Conservation (phyloP, 2,329 filamentous ascomycete species). For the Epicoccum sorghinum region DNA sequence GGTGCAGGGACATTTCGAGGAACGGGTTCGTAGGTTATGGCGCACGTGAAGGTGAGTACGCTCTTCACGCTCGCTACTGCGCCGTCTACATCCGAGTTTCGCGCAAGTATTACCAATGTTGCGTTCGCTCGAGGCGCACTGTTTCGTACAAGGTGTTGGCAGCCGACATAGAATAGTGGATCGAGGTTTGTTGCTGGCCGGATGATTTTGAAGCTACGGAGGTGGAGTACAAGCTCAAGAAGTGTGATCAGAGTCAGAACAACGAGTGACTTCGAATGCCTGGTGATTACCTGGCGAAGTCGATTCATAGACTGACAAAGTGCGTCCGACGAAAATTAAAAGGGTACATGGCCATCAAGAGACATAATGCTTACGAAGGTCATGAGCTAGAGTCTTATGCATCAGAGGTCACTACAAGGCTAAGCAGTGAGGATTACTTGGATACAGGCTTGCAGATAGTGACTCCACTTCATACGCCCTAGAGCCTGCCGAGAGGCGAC, state of each 20-base stretch:
- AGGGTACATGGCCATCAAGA: background rate
- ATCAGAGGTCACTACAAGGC: too few species aligned
- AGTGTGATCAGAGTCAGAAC: slow-evolving; percentile 3
- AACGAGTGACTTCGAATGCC: slow-evolving; percentile 16
- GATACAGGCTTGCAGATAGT: too few species aligned
- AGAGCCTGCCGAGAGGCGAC: too few species aligned
- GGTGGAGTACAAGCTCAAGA: slow-evolving; percentile 18
- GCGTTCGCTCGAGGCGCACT: slow-evolving; percentile 76
- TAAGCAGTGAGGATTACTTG: too few species aligned
- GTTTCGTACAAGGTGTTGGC: slow-evolving; percentile 12
- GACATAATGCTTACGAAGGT: too few species aligned
- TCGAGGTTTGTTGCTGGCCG: slow-evolving; percentile 18
- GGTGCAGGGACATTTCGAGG: slow-evolving; percentile 91
- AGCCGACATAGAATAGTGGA: slow-evolving; percentile 20
- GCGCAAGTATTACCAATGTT: slow-evolving; percentile 84
- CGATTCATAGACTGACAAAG: background rate
- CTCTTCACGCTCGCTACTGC: slow-evolving; percentile 69
- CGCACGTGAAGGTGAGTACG: slow-evolving; percentile 58
- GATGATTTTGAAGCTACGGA: slow-evolving; percentile 8
- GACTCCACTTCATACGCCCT: too few species aligned
- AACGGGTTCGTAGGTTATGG: slow-evolving; percentile 95
- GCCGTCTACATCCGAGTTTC: slow-evolving; percentile 81
- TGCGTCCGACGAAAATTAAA: background rate
- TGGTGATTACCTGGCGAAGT: background rate
- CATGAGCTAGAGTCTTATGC: too few species aligned